phyloP scores from a whole-genome alignment of 1,139 yeast genomes.

The Yamadazyma sp. region DNA sequence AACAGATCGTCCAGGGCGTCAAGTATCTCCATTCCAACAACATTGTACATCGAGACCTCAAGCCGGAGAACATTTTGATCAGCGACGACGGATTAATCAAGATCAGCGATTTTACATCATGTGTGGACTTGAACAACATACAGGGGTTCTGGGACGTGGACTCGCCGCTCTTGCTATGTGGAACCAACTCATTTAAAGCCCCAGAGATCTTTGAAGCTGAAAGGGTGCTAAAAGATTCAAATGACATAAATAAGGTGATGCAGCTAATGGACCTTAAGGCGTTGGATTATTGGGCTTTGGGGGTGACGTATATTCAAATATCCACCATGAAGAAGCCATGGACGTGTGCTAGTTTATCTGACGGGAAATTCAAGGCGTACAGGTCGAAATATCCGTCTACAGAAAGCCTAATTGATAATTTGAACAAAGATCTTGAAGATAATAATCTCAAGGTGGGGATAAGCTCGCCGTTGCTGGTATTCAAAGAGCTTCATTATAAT shows the following conservation, averaged over 20 bases:
- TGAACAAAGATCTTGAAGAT: slow-evolving; percentile 26
- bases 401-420: slow-evolving; percentile 16
- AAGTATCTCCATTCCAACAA: slow-evolving; percentile 41
- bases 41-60: slow-evolving; percentile 54
- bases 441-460: slow-evolving; percentile 14
- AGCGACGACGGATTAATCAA: slow-evolving; percentile 46
- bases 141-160: slow-evolving; percentile 17
- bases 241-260: slow-evolving; percentile 10
- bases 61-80: slow-evolving; percentile 55
- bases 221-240: slow-evolving; percentile 10
- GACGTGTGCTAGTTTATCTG: slow-evolving; percentile 33
- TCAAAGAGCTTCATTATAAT: slow-evolving; percentile 41
- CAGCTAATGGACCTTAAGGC: slow-evolving; percentile 23
- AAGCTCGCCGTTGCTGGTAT: slow-evolving; percentile 36
- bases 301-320: slow-evolving; percentile 48
- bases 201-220: slow-evolving; percentile 49
- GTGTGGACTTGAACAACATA: slow-evolving; percentile 29
- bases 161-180: slow-evolving; percentile 36
- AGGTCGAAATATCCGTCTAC: slow-evolving; percentile 21
- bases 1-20: slow-evolving; percentile 48
- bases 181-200: slow-evolving; percentile 56
- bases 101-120: slow-evolving; percentile 55
- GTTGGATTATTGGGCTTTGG: slow-evolving; percentile 54
- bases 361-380: slow-evolving; percentile 26
- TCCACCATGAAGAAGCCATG: slow-evolving; percentile 49